Evolutionary conservation across 768 basidiomycete genomes (phyloP).

Genomic region (Podaxis sp.): DNA sequence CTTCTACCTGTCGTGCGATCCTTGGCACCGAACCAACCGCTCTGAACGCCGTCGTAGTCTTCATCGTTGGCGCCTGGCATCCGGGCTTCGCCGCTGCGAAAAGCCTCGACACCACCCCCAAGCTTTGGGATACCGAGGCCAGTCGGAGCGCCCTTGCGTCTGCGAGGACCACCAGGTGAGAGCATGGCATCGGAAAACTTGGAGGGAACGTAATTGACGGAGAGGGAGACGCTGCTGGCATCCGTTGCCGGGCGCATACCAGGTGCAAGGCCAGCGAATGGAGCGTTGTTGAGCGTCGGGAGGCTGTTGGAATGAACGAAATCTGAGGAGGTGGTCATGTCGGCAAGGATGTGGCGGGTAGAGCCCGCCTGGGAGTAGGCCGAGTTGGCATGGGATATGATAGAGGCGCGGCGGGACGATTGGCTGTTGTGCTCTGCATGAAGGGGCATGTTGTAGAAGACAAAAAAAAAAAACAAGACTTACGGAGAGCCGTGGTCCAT

Average conservation of each 20-base stretch:
- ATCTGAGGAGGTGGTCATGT: slow-evolving; percentile 22
- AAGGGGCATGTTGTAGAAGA: slow-evolving; percentile 6
- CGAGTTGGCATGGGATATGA: slow-evolving; percentile 36
- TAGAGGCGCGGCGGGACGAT: slow-evolving; percentile 37
- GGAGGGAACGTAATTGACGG: slow-evolving; percentile 72
- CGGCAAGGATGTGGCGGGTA: slow-evolving; percentile 47
- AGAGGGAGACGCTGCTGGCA: slow-evolving; percentile 61
- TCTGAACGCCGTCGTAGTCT: slow-evolving; percentile 11
- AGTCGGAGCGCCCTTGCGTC: slow-evolving; percentile 31
- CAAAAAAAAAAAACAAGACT: slow-evolving; percentile 15
- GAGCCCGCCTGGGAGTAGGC: slow-evolving; percentile 46
- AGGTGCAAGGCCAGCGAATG: slow-evolving; percentile 38
- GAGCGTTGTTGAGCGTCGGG: slow-evolving; percentile 17
- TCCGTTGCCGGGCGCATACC: slow-evolving; percentile 24
- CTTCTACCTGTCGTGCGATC: slow-evolving; percentile 31
- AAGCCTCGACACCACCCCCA: slow-evolving; percentile 72
- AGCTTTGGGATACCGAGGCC: slow-evolving; percentile 49
- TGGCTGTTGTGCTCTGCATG: slow-evolving; percentile 13
- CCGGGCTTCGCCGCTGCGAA: slow-evolving; percentile 47
- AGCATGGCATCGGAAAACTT: slow-evolving; percentile 62
- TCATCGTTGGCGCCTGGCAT: slow-evolving; percentile 32
- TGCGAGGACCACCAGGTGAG: slow-evolving; percentile 35
- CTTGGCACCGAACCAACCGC: slow-evolving; percentile 6
- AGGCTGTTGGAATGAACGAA: not conserved
- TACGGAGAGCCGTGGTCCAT: slow-evolving; percentile 27